phyloP scores from a whole-genome alignment of 1,284 basidiomycete species.

The Trichosporon sp. region DNA sequence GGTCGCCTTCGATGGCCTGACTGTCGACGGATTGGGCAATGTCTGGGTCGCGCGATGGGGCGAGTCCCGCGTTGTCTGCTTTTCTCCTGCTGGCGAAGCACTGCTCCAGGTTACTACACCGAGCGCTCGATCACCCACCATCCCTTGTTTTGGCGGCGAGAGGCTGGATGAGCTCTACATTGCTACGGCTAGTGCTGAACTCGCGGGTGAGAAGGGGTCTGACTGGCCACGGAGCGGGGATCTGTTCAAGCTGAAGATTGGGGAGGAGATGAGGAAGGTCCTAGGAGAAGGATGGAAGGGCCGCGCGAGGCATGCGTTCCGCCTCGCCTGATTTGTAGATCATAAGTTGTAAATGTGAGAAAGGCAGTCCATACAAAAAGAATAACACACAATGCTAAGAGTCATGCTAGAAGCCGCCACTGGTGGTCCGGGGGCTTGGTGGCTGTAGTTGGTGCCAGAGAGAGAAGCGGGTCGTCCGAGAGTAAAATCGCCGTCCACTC shows the following conservation, averaged over 20 bases:
- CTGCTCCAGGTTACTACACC: conserved; percentile 29
- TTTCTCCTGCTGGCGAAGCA: conserved; percentile 34
- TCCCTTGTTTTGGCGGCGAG: conserved; percentile 42
- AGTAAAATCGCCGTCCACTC: no score
- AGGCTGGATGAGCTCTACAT: conserved; percentile 40
- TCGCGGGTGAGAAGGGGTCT: conserved; percentile 26
- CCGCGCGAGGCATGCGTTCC: conserved; percentile 22
- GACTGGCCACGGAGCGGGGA: conserved; percentile 33
- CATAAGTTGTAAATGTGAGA: no score
- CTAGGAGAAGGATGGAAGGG: conserved; percentile 29
- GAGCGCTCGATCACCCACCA: conserved; percentile 33
- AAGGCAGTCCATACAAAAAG: conserved; percentile 4
- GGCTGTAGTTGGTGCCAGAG: no score
- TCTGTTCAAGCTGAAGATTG: conserved; percentile 34
- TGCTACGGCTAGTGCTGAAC: conserved; percentile 29
- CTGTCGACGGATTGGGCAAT: conserved; percentile 41
- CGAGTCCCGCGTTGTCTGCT: conserved; percentile 39
- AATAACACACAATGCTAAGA: conserved; percentile 11
- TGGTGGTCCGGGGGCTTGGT: no score
- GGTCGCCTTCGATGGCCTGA: conserved; percentile 44
- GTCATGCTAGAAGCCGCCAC: no score
- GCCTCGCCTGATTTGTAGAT: not conserved
- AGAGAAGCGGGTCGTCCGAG: no score
- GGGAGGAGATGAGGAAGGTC: conserved; percentile 23
- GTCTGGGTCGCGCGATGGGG: conserved; percentile 46